Evolutionary conservation across 495 filamentous ascomycete species (phyloP).

Genomic region (Tuber brumale): DNA sequence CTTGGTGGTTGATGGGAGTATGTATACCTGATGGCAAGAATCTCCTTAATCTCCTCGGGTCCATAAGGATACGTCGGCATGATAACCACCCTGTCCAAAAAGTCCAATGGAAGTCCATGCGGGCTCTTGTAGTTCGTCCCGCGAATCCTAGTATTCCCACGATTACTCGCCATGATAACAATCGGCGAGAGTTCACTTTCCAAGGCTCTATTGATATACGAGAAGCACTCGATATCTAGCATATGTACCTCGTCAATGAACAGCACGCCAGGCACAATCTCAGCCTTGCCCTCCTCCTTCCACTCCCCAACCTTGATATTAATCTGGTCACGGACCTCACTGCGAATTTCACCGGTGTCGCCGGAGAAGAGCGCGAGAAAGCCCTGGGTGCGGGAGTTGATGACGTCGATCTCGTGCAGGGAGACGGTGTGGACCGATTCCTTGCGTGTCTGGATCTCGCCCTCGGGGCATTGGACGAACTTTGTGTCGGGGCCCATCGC

Average conservation of each 20-base stretch:
- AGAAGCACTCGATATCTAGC: constrained; percentile 98
- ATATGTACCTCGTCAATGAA: constrained; percentile 99
- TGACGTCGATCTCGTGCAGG: constrained; percentile 97
- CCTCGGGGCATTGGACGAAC: constrained; percentile 96
- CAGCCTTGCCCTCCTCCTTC: constrained; percentile 98
- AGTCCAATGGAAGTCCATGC: constrained; percentile 90
- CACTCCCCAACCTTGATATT: constrained; percentile 97
- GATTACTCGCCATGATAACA: constrained; percentile 99
- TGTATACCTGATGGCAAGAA: constrained; percentile 59
- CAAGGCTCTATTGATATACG: constrained; percentile 92
- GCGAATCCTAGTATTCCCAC: constrained; percentile 82
- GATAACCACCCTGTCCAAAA: constrained; percentile 92
- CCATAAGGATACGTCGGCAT: constrained; percentile 90
- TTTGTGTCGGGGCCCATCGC: constrained; percentile 98
- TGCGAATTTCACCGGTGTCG: constrained; percentile 95
- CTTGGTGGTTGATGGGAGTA: not conserved
- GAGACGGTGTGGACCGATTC: constrained; percentile 96
- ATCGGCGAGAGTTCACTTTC: constrained; percentile 92
- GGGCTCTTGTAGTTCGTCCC: constrained; percentile 77
- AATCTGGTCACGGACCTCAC: constrained; percentile 96
- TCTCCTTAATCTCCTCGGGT: constrained; percentile 78
- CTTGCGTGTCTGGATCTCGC: constrained; percentile 92
- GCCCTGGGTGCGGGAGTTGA: constrained; percentile 95
- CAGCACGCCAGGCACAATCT: constrained; percentile 92
- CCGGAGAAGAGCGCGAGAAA: constrained; percentile 91